Base-by-base conservation (phyloP, 441 rosid species). In the Melastoma candidum region DNA sequence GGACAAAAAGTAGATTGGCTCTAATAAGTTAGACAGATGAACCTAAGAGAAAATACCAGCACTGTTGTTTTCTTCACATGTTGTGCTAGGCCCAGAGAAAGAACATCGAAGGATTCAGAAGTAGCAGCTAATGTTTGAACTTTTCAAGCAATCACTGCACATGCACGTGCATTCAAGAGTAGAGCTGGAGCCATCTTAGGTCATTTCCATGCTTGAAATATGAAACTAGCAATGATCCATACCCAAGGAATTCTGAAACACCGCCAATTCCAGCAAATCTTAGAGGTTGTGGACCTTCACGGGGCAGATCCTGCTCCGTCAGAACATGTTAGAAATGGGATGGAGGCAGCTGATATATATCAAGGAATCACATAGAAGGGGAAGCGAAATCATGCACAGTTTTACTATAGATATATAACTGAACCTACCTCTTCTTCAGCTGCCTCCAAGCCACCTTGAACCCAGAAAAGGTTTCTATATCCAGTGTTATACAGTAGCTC, bases 221-320 rank as follows among this genome's bases (percentile, higher is more conserved):
- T 22, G 53, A 9, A 50, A 46, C 51, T 36, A 48, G 14, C 59
- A 71, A 32, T 32, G 72, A 63, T 12, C 56, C 26, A 24, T 87
- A 83, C 96, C 96, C 96, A 41, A 85, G 90, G 74, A 90, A 87
- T 72, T 83, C 98, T 22, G 96, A 90, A 63, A 87, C 49, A 8
- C 96, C 95, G 1, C 90, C 98, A 59, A 87, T 82, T 51, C 98
- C 96, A 54, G 98, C 94, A 67, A 90, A 77, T 73, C 76, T 87
- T 61, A 85, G 66, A 41, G 96, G 88, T 56, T 74, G 84, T 49
- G 81, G 67, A 65, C 98, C 98, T 78, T 83, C 98, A 53, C 77
- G 68, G 39, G 61, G 73, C 54, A 90, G 87, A 80, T 90, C 98
- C 98, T 85, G 65, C 41, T 57, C 51, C 73, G 63, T 44, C 24